These are phyloP conservation scores for Neotropicomus parvogracilis DNA, from an alignment of 1,284 basidiomycete species.

Conservation along the genomic window DNA sequence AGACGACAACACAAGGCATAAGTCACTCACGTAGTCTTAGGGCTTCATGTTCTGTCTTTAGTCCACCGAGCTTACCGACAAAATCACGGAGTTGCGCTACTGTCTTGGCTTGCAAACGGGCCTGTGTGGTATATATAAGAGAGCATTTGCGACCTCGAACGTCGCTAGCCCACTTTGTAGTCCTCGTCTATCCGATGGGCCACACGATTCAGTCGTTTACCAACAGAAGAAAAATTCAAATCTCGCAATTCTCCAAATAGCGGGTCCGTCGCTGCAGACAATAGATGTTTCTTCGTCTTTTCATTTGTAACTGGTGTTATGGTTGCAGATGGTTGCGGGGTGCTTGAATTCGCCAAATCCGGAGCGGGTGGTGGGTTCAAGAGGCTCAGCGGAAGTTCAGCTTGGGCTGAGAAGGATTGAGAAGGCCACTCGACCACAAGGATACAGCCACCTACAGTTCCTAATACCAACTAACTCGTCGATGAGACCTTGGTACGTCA, in stretches of 20 bases:
- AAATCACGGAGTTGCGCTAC: conserved; percentile 92
- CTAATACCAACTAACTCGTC: conserved; percentile 91
- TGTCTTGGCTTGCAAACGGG: conserved; percentile 80
- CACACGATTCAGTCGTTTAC: conserved; percentile 75
- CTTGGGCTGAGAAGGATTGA: conserved; percentile 61
- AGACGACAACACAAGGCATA: conserved; percentile 5
- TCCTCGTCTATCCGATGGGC: conserved; percentile 88
- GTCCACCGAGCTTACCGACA: conserved; percentile 88
- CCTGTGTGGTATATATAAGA: conserved; percentile 38
- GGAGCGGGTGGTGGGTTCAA: conserved; percentile 52
- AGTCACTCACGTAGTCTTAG: conserved; percentile 73
- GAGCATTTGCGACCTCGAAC: conserved; percentile 19
- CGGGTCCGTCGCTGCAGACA: conserved; percentile 76
- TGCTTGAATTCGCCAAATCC: conserved; percentile 36
- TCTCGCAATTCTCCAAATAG: conserved; percentile 85
- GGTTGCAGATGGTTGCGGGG: conserved; percentile 41
- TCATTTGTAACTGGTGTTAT: conserved; percentile 60
- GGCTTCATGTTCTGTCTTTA: conserved; percentile 89
- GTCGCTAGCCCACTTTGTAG: conserved; percentile 62
- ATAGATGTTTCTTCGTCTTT: conserved; percentile 84
- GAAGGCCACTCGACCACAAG: conserved; percentile 3
- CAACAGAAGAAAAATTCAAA: conserved; percentile 92
- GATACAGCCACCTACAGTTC: conserved; percentile 59
- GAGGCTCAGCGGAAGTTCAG: conserved; percentile 83
- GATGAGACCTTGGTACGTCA: conserved; percentile 97